phyloP scores from a whole-genome alignment of 371 early-diverging fungal genomes.

The Rhizopus stolonifer region DNA sequence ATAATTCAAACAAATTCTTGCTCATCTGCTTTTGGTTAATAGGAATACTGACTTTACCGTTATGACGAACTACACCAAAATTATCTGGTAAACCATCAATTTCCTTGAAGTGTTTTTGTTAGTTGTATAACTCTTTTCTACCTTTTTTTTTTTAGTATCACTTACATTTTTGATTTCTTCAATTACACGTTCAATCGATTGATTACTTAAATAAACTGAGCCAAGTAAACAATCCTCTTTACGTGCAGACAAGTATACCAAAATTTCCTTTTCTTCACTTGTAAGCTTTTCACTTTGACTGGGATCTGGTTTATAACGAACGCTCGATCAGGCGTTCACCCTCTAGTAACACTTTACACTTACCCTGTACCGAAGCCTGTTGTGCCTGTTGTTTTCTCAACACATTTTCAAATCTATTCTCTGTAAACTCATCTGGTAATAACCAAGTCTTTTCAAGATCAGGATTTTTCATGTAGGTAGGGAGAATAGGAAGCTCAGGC shows the following conservation, averaged over 20 bases:
- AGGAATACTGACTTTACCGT: slow-evolving; percentile 64
- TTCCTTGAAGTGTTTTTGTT: slow-evolving; percentile 50
- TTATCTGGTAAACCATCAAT: slow-evolving; percentile 58
- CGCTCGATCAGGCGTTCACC: no score
- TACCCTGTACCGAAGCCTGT: no score
- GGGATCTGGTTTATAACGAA: no score
- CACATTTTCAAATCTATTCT: slow-evolving; percentile 40
- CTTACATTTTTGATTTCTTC: slow-evolving; percentile 46
- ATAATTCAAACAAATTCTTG: slow-evolving; percentile 49
- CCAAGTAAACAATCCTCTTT: slow-evolving; percentile 51
- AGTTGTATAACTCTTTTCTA: no score
- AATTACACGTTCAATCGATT: slow-evolving; percentile 49
- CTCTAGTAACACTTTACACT: no score
- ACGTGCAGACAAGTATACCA: slow-evolving; percentile 44
- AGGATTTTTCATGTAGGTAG: slow-evolving; percentile 69
- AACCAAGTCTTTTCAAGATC: slow-evolving; percentile 75
- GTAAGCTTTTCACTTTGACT: neutral
- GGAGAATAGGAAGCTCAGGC: slow-evolving; percentile 54
- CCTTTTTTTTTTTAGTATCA: neutral
- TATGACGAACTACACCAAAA: slow-evolving; percentile 57
- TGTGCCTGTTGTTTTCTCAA: slow-evolving; percentile 28
- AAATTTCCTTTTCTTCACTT: slow-evolving; percentile 44
- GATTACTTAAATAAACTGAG: slow-evolving; percentile 52
- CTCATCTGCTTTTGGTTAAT: slow-evolving; percentile 63
- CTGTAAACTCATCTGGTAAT: slow-evolving; percentile 65